Base-by-base conservation (phyloP, 345 rosid genomes). In the Eucalyptus urophylla region DNA sequence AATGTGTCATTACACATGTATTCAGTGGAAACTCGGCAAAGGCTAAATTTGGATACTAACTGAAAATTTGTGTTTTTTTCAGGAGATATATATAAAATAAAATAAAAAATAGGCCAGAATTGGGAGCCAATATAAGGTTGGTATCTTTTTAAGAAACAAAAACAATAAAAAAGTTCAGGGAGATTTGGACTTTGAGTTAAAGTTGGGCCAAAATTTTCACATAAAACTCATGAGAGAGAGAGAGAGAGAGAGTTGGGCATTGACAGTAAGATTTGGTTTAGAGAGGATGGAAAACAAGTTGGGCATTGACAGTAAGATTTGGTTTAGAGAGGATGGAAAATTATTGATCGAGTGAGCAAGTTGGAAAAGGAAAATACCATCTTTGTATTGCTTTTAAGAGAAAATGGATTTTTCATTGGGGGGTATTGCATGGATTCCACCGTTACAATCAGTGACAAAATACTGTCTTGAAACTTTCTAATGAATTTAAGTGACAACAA, bases 51-150 rank as follows among this genome's bases (percentile, higher is more conserved):
- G 8, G 83, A 2, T 76, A 37, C 47, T 12, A 37, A 11, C 14
- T 11, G 27, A 76, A 37, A 76, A 13, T 19, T 11, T 4, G 15
- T 76, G 5, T 2, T 76, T 37, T 76, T 21, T 21, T 76, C 4
- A 69, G 11, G 25, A 33, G 80, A 69, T 69, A 3, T 49, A n/a
- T n/a, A n/a, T 11, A 62, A n/a, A 17, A n/a, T n/a, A 69, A 76
- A 37, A 19, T 9, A 37, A 29, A 11, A 11, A 27, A 0, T 2
- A 1, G 29, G 15, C 2, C 8, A 21, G 11, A 37, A 76, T 19
- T 19, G 5, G 47, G 15, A 37, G 15, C 2, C 14, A 1, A 76
- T 5, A 76, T 21, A 76, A 40, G 11, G 83, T 76, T 37, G 8
- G 83, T 37, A 37, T 76, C 7, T 76, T 37, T 44, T 76, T 11